Conservation (phyloP, 164 flowering plant genomes). For the Tinospora cordifolia region DNA sequence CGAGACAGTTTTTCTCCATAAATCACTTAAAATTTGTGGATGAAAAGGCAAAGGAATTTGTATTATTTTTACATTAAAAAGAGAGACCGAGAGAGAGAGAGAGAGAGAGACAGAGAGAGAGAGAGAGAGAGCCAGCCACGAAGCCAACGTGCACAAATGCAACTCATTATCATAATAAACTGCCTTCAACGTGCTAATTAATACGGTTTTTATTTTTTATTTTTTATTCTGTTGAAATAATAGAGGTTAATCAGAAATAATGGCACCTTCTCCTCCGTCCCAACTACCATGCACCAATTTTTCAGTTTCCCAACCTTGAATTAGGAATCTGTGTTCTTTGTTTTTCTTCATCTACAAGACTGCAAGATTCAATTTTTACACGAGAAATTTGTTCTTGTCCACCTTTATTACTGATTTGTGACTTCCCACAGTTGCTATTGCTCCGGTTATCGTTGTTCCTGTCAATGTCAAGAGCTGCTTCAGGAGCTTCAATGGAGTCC, state of each 20-base stretch:
- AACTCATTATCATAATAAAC: not conserved
- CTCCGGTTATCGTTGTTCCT: not conserved
- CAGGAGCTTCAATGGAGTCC: slow-evolving; percentile 6
- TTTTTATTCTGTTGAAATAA: too few relatives aligned
- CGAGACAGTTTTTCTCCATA: too few relatives aligned
- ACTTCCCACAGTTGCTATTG: not conserved
- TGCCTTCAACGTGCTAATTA: not conserved
- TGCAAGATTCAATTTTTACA: slow-evolving; percentile 9
- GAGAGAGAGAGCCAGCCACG: not conserved
- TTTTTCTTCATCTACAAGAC: slow-evolving; percentile 9
- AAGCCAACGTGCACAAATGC: not conserved
- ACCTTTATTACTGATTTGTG: slow-evolving; percentile 5
- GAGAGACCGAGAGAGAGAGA: too few relatives aligned
- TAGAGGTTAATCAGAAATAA: not conserved
- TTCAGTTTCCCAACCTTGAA: slow-evolving; percentile 12
- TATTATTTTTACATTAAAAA: not conserved
- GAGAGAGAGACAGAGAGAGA: too few relatives aligned
- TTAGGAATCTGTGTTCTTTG: slow-evolving; percentile 7
- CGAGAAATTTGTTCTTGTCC: not conserved
- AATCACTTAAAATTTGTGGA: too few relatives aligned
- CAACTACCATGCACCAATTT: too few relatives aligned
- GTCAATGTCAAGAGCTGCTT: slow-evolving; percentile 1
- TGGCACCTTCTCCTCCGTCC: not conserved
- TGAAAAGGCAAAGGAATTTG: not conserved
- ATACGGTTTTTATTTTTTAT: too few relatives aligned